Evolutionary conservation across 2,329 filamentous ascomycete species (phyloP).

Genomic region (Penicillium psychrosexuale): DNA sequence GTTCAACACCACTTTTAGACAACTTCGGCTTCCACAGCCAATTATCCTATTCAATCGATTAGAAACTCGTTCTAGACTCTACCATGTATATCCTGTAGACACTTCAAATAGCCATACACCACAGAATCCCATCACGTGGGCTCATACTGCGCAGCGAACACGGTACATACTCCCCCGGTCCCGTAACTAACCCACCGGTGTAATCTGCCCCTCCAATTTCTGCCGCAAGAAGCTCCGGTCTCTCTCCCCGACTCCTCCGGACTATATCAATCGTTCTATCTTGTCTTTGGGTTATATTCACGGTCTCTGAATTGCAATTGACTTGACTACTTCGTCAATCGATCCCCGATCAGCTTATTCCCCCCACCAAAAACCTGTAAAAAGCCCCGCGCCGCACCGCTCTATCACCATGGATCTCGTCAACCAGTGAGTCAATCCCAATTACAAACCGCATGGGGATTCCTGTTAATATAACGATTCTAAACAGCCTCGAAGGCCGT

Average conservation of each 20-base stretch:
- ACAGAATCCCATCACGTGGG: constrained; percentile 3
- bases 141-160: neutral
- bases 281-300: neutral
- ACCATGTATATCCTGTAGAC: neutral
- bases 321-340: neutral
- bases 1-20: neutral
- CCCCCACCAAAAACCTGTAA: neutral
- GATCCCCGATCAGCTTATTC: neutral
- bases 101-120: neutral
- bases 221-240: constrained; percentile 17
- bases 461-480: constrained; percentile 26
- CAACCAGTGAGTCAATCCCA: constrained; percentile 52
- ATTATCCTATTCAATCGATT: neutral
- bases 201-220: constrained; percentile 26
- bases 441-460: neutral
- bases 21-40: neutral
- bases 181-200: constrained; percentile 5
- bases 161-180: constrained; percentile 5
- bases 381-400: constrained; percentile 23
- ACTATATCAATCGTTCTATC: constrained; percentile 4
- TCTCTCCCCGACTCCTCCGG: constrained; percentile 3
- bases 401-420: constrained; percentile 56
- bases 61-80: neutral
- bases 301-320: constrained; percentile 10
- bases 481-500: constrained; percentile 76